A percentile compares a stretch with the other conserved stretches of the same genome.
Evolutionary conservation across 2,329 filamentous ascomycete genomes (phyloP).

Genomic region (Diplodia intermedia): DNA sequence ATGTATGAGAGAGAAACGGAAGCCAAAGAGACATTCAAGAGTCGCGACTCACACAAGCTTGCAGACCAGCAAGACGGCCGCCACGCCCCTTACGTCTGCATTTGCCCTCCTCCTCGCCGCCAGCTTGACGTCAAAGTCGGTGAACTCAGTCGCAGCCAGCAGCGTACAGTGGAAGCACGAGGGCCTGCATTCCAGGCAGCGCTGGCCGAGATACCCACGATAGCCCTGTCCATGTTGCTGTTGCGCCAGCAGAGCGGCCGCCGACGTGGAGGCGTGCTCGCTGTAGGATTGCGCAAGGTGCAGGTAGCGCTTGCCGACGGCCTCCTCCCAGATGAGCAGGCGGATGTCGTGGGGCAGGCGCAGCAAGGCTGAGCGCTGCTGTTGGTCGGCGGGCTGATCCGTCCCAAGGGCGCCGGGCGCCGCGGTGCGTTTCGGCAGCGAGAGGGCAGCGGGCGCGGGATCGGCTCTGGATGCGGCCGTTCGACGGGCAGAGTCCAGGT

Average conservation of each 20-base stretch:
- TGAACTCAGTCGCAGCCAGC: constrained; percentile 11
- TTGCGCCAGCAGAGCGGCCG: constrained; percentile 5
- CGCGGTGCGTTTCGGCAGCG: background rate
- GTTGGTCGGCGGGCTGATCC: constrained; percentile 1
- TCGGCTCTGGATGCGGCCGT: constrained; percentile 1
- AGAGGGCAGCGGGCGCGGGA: constrained; percentile 4
- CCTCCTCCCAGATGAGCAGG: constrained; percentile 28
- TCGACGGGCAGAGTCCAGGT: constrained; percentile 5
- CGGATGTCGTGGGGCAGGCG: constrained; percentile 25
- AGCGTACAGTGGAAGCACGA: constrained; percentile 22
- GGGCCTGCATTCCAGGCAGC: constrained; percentile 15
- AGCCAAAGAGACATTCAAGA: constrained; percentile 1
- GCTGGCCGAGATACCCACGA: constrained; percentile 8
- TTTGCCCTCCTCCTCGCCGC: constrained; percentile 12
- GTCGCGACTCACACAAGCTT: constrained; percentile 20
- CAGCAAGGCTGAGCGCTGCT: constrained; percentile 20
- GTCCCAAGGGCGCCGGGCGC: background rate
- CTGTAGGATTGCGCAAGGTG: constrained; percentile 19
- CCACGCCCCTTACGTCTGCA: constrained; percentile 21
- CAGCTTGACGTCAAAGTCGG: constrained; percentile 16
- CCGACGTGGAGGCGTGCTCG: background rate
- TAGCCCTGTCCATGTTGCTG: background rate
- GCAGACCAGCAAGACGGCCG: background rate
- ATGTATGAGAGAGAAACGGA: background rate
- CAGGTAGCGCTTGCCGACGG: constrained; percentile 19